Percentiles rank a stretch among this genome's conserved stretches.
Evolutionary conservation across 768 basidiomycete genomes (phyloP).

Genomic region (Leucocoprinus sp.): DNA sequence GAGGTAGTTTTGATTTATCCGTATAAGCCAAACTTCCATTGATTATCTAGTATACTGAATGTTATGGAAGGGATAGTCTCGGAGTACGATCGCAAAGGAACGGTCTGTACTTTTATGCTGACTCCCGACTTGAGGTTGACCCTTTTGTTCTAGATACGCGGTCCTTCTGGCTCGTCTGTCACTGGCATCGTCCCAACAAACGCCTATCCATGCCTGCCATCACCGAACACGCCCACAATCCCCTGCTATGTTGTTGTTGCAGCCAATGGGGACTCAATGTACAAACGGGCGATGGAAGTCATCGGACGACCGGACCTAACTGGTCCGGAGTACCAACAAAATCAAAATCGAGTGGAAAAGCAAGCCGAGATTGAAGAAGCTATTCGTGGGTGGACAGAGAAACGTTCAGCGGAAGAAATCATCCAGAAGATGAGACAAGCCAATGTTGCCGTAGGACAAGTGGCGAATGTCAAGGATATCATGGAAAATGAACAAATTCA

Average conservation of each 20-base stretch:
- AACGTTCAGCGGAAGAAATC: constrained; percentile 45
- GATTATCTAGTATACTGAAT: constrained; percentile 51
- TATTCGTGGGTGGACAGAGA: constrained; percentile 51
- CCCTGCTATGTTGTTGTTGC: constrained; percentile 63
- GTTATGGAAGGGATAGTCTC: constrained; percentile 74
- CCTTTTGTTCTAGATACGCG: constrained; percentile 40
- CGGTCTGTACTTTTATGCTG: constrained; percentile 27
- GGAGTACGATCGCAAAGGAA: constrained; percentile 65
- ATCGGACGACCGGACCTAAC: constrained; percentile 53
- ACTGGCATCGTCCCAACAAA: constrained; percentile 74
- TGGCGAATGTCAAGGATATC: constrained; percentile 55
- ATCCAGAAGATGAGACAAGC: constrained; percentile 38
- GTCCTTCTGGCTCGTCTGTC: constrained; percentile 67
- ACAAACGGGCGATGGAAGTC: constrained; percentile 55
- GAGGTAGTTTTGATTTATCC: constrained; percentile 30
- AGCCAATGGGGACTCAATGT: constrained; percentile 65
- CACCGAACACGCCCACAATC: constrained; percentile 23
- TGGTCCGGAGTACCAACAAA: constrained; percentile 45
- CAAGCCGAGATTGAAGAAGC: constrained; percentile 61
- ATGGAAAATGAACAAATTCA: constrained; percentile 47
- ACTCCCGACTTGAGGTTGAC: neutral
- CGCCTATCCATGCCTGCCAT: constrained; percentile 58
- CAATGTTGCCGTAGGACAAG: constrained; percentile 57
- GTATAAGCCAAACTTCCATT: neutral
- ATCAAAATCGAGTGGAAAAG: constrained; percentile 51